Evolutionary conservation across 805 yeast species (phyloP), one percentile per base, ranked within the genome.

Genomic region (Scheffersomyces spartinae): DNA sequence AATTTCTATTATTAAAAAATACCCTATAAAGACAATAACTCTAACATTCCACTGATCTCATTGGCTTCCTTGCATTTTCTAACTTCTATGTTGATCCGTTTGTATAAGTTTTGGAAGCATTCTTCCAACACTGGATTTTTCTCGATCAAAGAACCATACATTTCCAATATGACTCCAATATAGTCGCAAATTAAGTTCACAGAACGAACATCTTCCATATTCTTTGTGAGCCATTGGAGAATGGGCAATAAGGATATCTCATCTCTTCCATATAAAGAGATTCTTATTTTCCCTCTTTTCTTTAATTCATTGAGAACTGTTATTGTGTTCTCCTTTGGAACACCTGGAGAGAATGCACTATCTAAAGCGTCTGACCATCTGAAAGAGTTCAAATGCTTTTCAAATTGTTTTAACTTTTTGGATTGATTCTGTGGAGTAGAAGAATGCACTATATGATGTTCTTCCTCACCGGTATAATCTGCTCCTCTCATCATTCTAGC

Each of bases 321-420:
- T 6, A 83, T 59, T 0, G 94, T 81, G 32, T 76, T 63, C 40
- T 86, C 95, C 30, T 75, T 71, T 1, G 88, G 72, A 47, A 76
- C 66, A 8, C 94, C 95, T 3, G 78, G 68, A 9, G 70, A 61
- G 35, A 88, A 75, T 1, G 95, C 96, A 31, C 76, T 65, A 48
- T 88, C 95, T 22, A 91, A 63, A 4, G 97, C 96, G 38, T 86
- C 96, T 3, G 75, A 49, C 95, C 97, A 91, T 45, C 79, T 72
- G 62, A 91, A 91, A 15, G 80, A 80, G 45, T 83, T 81, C 34
- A 91, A 63, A 42, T 79, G 78, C 44, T 68, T 78, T 50, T 91
- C 98, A 45, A 77, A 88, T 24, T 72, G 77, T 49, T 77, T 77
- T 30, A 84, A 64, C 45, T 79, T 80, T 49, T 76, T 83, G 18